phyloP scores from a whole-genome alignment of 75 land plant genomes.

The Selaginella moellendorffii region DNA sequence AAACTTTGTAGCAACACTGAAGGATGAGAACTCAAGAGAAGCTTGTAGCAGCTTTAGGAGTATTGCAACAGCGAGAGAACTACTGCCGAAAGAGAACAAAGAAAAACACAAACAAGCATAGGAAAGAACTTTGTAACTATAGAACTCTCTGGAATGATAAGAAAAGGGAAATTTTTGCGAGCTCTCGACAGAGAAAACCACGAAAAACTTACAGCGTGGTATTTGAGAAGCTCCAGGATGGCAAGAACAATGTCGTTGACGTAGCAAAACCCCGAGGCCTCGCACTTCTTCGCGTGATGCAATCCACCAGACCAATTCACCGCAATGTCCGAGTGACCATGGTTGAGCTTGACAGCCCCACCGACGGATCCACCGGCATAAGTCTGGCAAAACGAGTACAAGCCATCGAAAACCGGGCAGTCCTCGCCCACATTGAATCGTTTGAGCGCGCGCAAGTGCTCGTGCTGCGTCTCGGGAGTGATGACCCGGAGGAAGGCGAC shows the following conservation, averaged over 20 bases:
- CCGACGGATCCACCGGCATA: constrained; percentile 52
- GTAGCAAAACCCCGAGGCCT: constrained; percentile 9
- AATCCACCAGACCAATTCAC: constrained; percentile 7
- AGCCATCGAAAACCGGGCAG: constrained; percentile 42
- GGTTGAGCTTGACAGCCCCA: constrained; percentile 26
- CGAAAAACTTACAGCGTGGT: constrained; percentile 1
- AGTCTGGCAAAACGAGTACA: constrained; percentile 40
- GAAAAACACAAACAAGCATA: neutral
- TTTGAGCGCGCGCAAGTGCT: neutral
- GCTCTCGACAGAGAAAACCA: neutral
- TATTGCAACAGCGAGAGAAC: neutral
- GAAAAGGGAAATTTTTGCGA: neutral
- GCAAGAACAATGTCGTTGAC: constrained; percentile 8
- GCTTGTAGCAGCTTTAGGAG: neutral
- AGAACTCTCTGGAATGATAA: neutral
- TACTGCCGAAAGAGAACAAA: neutral
- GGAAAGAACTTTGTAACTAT: neutral
- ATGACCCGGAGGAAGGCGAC: neutral
- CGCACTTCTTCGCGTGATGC: constrained; percentile 8
- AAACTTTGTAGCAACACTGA: neutral
- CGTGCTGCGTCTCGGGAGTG: constrained; percentile 7
- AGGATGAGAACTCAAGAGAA: neutral
- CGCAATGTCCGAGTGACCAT: constrained; percentile 5
- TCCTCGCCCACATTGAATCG: constrained; percentile 5
- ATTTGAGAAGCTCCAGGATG: constrained; percentile 9